Evolutionary conservation across 257 asterid genomes (phyloP).

Genomic region (Gentiana straminea): DNA sequence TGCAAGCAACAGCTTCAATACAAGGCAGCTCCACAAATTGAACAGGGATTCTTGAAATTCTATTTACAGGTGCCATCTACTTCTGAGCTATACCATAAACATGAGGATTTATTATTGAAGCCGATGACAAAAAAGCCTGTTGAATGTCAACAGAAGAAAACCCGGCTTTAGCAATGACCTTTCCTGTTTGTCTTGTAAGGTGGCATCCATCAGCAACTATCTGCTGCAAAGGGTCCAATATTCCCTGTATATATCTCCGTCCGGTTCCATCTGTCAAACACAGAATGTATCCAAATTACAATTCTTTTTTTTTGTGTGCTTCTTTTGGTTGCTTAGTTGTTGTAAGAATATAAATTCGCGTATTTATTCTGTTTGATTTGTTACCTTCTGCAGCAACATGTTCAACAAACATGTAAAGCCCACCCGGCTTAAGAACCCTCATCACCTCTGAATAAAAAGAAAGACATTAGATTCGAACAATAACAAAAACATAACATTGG

Average conservation of each 20-base stretch:
- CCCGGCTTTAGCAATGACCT: conserved; percentile 40
- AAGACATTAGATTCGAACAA: neutral
- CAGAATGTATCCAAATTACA: neutral
- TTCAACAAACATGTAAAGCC: conserved; percentile 64
- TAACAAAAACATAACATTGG: neutral
- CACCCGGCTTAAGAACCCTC: conserved; percentile 94
- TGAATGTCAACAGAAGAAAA: conserved; percentile 42
- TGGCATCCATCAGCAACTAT: conserved; percentile 72
- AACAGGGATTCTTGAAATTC: too few species aligned
- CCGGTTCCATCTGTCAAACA: conserved; percentile 52
- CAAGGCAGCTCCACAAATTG: conserved; percentile 8
- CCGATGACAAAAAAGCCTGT: conserved; percentile 39
- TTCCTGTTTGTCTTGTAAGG: conserved; percentile 50
- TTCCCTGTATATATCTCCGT: conserved; percentile 44
- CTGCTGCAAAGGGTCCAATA: conserved; percentile 84
- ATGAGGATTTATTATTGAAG: conserved; percentile 56
- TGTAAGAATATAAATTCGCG: neutral
- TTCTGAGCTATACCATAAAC: conserved; percentile 57
- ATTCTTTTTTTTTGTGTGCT: neutral
- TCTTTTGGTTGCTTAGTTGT: too few species aligned
- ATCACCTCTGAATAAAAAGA: conserved; percentile 43
- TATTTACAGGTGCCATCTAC: conserved; percentile 42
- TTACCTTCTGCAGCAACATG: conserved; percentile 90
- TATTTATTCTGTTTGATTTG: neutral
- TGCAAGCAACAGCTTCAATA: too few species aligned